phyloP scores from a whole-genome alignment of 2,329 filamentous ascomycete species.

The Furcasterigmium sp. region DNA sequence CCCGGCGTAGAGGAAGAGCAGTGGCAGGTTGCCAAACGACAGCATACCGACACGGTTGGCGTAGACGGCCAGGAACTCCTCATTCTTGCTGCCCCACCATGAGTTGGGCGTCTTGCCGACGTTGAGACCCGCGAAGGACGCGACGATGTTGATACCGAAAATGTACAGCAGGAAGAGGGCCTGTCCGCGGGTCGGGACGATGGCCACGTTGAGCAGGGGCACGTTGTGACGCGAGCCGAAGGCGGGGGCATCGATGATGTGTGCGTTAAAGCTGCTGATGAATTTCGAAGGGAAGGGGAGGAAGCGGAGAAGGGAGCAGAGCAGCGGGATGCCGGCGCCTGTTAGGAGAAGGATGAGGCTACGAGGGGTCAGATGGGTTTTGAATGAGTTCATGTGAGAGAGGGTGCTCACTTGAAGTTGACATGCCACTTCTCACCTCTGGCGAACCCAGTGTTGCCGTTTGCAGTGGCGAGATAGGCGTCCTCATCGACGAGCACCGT shows the following conservation, averaged over 20 bases:
- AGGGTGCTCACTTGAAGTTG: not conserved
- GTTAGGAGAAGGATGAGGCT: conserved; percentile 18
- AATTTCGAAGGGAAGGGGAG: conserved; percentile 16
- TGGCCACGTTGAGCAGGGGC: conserved; percentile 11
- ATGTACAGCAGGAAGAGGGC: conserved; percentile 35
- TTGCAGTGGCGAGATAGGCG: conserved; percentile 5
- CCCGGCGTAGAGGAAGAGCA: conserved; percentile 37
- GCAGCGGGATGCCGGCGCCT: conserved; percentile 17
- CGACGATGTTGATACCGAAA: conserved; percentile 28
- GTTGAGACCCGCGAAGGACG: conserved; percentile 22
- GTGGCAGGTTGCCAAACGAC: conserved; percentile 31
- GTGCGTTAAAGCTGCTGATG: conserved; percentile 12
- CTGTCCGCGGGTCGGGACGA: conserved; percentile 18
- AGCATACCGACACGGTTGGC: conserved; percentile 34
- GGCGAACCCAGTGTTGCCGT: conserved; percentile 8
- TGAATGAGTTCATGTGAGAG: not conserved
- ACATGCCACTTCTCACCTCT: conserved; percentile 3
- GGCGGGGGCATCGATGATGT: conserved; percentile 17
- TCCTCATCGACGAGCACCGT: conserved; percentile 8
- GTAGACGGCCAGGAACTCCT: conserved; percentile 1
- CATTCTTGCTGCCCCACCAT: conserved; percentile 3
- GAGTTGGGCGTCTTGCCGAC: conserved; percentile 17
- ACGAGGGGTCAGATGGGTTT: not conserved
- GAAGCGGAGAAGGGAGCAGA: conserved; percentile 22
- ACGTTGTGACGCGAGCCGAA: conserved; percentile 13